Percentiles rank a stretch among this genome's conserved stretches.
Conservation (phyloP, 805 yeast genomes). For the Candida nonsorbophila region DNA sequence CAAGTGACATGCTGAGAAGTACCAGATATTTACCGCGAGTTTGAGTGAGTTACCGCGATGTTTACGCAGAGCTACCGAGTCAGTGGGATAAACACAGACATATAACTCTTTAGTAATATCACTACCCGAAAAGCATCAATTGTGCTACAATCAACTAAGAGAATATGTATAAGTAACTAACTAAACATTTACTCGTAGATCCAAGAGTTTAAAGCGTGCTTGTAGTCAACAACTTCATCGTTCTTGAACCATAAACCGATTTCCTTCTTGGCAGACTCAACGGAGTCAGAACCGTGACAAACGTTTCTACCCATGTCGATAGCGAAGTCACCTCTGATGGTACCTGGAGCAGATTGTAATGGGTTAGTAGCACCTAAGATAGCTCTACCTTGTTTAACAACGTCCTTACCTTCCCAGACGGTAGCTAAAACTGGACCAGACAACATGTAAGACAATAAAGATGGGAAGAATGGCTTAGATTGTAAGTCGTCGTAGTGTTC, state of each 20-base stretch:
- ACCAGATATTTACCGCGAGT: too few relatives aligned
- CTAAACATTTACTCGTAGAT: conserved; percentile 72
- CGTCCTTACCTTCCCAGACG: conserved; percentile 99
- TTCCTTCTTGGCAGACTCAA: conserved; percentile 95
- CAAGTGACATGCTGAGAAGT: conserved; percentile 14
- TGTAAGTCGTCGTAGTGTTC: conserved; percentile 95
- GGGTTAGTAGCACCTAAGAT: conserved; percentile 99
- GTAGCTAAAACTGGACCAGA: conserved; percentile 99
- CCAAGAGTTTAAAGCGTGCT: conserved; percentile 80
- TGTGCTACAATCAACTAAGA: not conserved
- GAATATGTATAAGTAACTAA: too few relatives aligned
- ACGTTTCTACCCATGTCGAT: conserved; percentile 99
- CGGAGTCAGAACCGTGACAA: conserved; percentile 99
- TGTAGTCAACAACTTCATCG: conserved; percentile 93
- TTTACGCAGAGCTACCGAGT: too few relatives aligned
- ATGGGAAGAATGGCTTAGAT: conserved; percentile 97
- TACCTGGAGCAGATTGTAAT: conserved; percentile 94
- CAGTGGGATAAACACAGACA: too few relatives aligned
- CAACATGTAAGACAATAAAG: conserved; percentile 90
- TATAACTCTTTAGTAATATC: too few relatives aligned
- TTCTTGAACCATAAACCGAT: conserved; percentile 96
- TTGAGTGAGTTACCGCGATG: too few relatives aligned
- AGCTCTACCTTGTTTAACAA: conserved; percentile 96
- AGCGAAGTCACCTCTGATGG: conserved; percentile 99
- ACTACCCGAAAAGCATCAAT: not conserved